These are phyloP conservation scores for Dalechampia spathulata DNA, from an alignment of 441 rosid genomes.

Conservation along the genomic window DNA sequence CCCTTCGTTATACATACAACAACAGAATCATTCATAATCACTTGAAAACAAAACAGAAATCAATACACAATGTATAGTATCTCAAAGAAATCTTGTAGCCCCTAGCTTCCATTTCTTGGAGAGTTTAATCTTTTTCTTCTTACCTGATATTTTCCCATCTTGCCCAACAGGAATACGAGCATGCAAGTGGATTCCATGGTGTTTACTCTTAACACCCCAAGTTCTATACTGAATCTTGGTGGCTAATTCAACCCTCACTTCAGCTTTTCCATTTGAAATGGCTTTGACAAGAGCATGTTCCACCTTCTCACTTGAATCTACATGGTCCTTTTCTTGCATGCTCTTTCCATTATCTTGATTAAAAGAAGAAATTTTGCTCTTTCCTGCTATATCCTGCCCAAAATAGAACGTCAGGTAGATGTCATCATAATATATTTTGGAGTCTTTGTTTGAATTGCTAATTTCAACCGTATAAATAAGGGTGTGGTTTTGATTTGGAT, in stretches of 20 bases:
- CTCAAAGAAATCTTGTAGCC: constrained; percentile 6
- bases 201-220: constrained; percentile 34
- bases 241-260: constrained; percentile 23
- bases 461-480: constrained; percentile 22
- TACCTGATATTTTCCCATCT: constrained; percentile 34
- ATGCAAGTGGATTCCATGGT: constrained; percentile 20
- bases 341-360: constrained; percentile 20
- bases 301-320: neutral
- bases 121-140: constrained; percentile 41
- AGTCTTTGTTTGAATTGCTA: constrained; percentile 32
- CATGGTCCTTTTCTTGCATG: neutral
- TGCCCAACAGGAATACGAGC: constrained; percentile 27
- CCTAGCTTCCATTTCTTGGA: constrained; percentile 21
- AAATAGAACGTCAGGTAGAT: constrained; percentile 20
- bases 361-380: constrained; percentile 15
- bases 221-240: constrained; percentile 25
- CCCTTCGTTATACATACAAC: no score
- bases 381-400: constrained; percentile 22
- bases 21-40: no score
- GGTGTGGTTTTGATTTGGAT: neutral
- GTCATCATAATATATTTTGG: constrained; percentile 30
- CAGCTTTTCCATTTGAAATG: constrained; percentile 18
- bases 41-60: no score
- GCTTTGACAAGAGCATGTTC: constrained; percentile 17
- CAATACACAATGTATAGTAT: neutral